Evolutionary conservation across 345 rosid genomes (phyloP), one percentile per base, ranked within the genome.

Genomic region (Brassica nigra): DNA sequence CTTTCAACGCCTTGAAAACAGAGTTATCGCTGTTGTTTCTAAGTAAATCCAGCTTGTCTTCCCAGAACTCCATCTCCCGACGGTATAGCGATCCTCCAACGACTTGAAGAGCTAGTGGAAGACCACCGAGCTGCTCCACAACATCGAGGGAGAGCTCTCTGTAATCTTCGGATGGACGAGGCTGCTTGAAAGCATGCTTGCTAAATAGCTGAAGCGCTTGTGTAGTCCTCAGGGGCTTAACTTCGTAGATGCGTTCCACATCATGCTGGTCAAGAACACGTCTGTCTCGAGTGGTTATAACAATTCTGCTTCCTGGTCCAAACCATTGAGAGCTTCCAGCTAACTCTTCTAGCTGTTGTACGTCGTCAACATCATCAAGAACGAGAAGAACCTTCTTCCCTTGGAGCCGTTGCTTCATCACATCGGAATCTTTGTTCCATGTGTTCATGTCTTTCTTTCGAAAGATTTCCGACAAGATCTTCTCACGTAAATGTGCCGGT

Each of bases 201-300:
- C 83, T 71, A 66, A 83, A 76, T n/a, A 83, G 81, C 66, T 80
- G 79, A 80, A 83, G 81, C 28, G 86, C 77, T 73, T 76, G 83
- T 0, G 67, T 75, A 30, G 23, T 75, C 30, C 63, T 70, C 39
- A 80, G n/a, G 64, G 83, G 83, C 75, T 33, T 37, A 14, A 77
- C 83, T 44, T 81, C 55, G 14, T 84, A 83, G 27, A 79, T 62
- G 2, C 37, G 36, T 18, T 75, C 76, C 7, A 78, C 78, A 18
- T 66, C 73, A 47, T 76, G 74, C 10, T 12, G 47, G 4, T 31
- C 81, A 2, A 84, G 83, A 20, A 81, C 76, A 70, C 83, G 81
- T 15, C 54, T 68, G 71, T 84, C 78, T 57, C 81, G 69, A 39
- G 80, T 71, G 2, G 83, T 83, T 63, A 83, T 62, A 11, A 83